These are phyloP conservation scores for Salix purpurea DNA, from an alignment of 345 rosid genomes.

Conservation along the genomic window DNA sequence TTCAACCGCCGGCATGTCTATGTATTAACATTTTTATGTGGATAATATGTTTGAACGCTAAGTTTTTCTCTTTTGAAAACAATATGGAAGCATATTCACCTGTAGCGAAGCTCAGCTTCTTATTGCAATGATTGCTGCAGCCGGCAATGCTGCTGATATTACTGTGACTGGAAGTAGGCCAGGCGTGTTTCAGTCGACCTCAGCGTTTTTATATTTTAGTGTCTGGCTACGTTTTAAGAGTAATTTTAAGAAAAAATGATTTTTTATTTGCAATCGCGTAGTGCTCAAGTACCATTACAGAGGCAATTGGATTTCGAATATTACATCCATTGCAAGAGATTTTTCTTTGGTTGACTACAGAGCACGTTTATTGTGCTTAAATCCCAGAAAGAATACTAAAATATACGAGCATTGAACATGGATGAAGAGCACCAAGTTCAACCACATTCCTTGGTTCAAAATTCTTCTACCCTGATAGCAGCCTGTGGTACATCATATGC, in stretches of 20 bases:
- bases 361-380: not conserved
- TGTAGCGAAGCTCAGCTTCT: not conserved
- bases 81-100: not conserved
- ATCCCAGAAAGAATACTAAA: not conserved
- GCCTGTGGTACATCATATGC: slow-evolving; percentile 59
- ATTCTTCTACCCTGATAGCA: slow-evolving; percentile 67
- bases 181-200: not conserved
- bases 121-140: not conserved
- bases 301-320: not conserved
- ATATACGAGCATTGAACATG: not conserved
- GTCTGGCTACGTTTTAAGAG: too few relatives aligned
- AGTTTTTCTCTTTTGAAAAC: not conserved
- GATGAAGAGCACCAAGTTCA: not conserved
- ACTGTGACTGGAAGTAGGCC: not conserved
- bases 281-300: not conserved
- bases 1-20: not conserved
- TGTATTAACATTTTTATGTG: not conserved
- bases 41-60: not conserved
- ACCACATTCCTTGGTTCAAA: slow-evolving; percentile 29
- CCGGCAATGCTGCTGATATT: not conserved
- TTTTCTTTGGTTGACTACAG: not conserved
- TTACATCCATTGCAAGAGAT: not conserved
- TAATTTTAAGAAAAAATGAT: too few relatives aligned
- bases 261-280: not conserved
- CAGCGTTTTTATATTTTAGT: too few relatives aligned